phyloP scores from a whole-genome alignment of 495 filamentous ascomycete species.

The Aspergillus nanangensis region DNA sequence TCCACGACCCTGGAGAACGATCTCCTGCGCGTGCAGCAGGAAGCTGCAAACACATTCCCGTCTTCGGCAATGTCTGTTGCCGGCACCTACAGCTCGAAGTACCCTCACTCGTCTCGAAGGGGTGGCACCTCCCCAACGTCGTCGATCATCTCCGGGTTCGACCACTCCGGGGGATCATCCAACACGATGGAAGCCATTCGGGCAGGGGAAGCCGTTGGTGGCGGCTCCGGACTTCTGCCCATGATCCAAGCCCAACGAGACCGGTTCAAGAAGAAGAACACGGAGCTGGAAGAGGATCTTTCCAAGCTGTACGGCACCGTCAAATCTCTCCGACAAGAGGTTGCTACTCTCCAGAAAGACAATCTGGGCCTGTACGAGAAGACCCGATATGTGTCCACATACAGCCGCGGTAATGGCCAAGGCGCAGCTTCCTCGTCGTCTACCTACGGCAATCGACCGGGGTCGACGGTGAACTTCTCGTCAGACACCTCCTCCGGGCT shows the following conservation, averaged over 20 bases:
- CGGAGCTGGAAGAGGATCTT: conserved; percentile 86
- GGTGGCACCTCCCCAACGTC: conserved; percentile 84
- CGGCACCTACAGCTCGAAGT: conserved; percentile 82
- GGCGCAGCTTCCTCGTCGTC: conserved; percentile 65
- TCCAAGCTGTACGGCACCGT: conserved; percentile 76
- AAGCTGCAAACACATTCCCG: conserved; percentile 75
- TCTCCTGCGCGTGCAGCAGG: conserved; percentile 79
- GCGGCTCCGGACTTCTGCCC: conserved; percentile 85
- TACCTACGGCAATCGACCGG: conserved; percentile 67
- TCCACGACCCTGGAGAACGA: conserved; percentile 91
- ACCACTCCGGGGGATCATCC: conserved; percentile 47
- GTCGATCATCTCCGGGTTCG: conserved; percentile 95
- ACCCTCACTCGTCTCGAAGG: conserved; percentile 70
- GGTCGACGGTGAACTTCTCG: conserved; percentile 61
- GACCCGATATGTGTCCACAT: conserved; percentile 91
- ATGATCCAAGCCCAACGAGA: conserved; percentile 98
- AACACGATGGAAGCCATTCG: conserved; percentile 54
- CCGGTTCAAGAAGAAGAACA: conserved; percentile 94
- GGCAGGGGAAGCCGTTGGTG: conserved; percentile 69
- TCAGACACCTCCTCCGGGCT: conserved; percentile 58
- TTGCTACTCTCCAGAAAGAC: conserved; percentile 90
- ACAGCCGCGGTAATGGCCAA: conserved; percentile 56
- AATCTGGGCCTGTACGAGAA: conserved; percentile 98
- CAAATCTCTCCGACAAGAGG: conserved; percentile 83
- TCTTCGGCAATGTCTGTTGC: conserved; percentile 86